Conservation (phyloP, 148 eudicot species). For the Salicornia ramosissima region DNA sequence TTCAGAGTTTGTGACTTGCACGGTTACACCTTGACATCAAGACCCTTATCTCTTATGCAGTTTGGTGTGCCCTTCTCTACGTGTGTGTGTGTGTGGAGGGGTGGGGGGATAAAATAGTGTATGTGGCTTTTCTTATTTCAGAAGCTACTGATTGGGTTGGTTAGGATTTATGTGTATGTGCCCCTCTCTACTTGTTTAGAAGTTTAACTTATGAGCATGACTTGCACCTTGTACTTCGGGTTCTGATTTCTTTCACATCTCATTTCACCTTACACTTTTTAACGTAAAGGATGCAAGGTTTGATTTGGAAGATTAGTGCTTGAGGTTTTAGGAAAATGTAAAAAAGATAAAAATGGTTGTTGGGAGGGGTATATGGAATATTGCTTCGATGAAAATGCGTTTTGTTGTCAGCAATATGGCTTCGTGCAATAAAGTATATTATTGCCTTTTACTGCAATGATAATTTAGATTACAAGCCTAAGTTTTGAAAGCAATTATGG, state of each 20-base stretch:
- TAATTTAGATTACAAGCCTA: background rate
- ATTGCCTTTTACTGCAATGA: background rate
- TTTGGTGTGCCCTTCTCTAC: no score
- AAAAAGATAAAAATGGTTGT: background rate
- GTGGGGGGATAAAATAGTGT: no score
- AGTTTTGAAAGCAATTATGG: background rate
- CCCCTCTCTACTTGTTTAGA: no score
- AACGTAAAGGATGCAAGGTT: background rate
- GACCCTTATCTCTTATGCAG: no score
- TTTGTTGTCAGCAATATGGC: background rate
- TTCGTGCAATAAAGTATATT: background rate
- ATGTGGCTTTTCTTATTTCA: no score
- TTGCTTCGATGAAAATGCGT: background rate
- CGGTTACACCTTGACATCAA: no score
- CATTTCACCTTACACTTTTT: background rate
- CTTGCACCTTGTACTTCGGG: background rate
- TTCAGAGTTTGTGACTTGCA: no score
- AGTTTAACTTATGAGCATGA: background rate
- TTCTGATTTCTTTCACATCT: background rate
- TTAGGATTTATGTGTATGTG: no score
- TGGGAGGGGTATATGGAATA: background rate
- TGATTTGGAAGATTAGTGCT: background rate
- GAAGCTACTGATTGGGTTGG: no score
- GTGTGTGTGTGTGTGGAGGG: no score
- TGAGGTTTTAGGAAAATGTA: background rate